Percentiles rank a stretch among this genome's conserved stretches.
phyloP scores from a whole-genome alignment of 139 green algal species.

The Chlorella sorokiniana region DNA sequence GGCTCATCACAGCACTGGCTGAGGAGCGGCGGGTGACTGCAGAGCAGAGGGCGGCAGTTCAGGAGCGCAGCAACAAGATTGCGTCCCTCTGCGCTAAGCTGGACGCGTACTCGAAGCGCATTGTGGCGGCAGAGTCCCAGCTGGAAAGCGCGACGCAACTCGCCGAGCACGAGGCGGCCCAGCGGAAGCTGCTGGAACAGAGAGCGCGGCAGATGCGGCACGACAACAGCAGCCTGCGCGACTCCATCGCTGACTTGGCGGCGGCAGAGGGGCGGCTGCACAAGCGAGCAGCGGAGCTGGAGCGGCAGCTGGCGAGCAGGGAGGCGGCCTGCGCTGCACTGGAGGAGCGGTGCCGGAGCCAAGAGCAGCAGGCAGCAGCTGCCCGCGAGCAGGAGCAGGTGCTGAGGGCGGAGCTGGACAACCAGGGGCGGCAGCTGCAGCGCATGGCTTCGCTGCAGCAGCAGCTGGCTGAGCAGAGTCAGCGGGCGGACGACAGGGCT shows the following conservation, averaged over 20 bases:
- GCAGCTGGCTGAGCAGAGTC: not conserved
- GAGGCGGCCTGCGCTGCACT: not conserved
- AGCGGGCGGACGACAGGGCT: not conserved
- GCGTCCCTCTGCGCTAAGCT: not conserved
- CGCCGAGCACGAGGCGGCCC: not conserved
- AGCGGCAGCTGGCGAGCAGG: not conserved
- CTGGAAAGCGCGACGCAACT: not conserved
- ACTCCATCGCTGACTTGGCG: slow-evolving; percentile 10
- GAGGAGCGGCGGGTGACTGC: slow-evolving; percentile 3
- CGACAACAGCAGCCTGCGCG: slow-evolving; percentile 3
- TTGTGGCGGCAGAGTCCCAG: not conserved
- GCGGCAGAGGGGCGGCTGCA: no score
- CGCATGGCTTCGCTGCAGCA: not conserved
- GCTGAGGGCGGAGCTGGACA: not conserved
- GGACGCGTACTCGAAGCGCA: slow-evolving; percentile 8
- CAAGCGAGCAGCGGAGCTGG: not conserved
- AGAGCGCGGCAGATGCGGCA: not conserved
- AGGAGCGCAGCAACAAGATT: not conserved
- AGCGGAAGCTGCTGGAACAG: not conserved
- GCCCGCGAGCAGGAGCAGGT: not conserved
- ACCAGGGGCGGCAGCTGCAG: slow-evolving; percentile 15
- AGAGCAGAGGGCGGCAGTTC: not conserved
- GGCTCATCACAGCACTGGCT: not conserved
- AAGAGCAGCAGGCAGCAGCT: no score
- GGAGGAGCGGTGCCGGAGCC: no score